Percentiles rank a stretch among this genome's conserved stretches.
These are phyloP conservation scores for Croton setiger DNA, from an alignment of 441 rosid genomes.

Conservation along the genomic window DNA sequence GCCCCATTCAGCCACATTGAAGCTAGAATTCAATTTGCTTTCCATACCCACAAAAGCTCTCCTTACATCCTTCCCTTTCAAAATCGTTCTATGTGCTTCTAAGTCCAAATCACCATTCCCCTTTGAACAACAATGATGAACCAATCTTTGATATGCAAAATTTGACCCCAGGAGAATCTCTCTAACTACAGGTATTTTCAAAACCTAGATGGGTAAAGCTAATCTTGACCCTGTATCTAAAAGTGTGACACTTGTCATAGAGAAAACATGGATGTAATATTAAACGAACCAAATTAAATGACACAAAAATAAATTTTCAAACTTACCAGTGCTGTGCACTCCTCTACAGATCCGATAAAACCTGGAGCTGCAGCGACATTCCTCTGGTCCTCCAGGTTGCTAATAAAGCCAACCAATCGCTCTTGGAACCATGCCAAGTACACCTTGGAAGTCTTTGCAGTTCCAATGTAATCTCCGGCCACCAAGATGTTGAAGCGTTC, in stretches of 20 bases:
- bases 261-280: too few relatives aligned
- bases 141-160: conserved; percentile 45
- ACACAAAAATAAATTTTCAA: too few relatives aligned
- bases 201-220: conserved; percentile 66
- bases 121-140: conserved; percentile 58
- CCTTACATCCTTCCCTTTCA: conserved; percentile 68
- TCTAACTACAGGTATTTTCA: conserved; percentile 53
- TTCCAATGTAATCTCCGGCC: too few relatives aligned
- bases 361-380: too few relatives aligned
- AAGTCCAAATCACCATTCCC: conserved; percentile 42
- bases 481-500: too few relatives aligned
- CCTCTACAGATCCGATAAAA: too few relatives aligned
- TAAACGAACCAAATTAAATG: too few relatives aligned
- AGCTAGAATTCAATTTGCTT: conserved; percentile 69
- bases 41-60: conserved; percentile 55
- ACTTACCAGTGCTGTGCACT: too few relatives aligned
- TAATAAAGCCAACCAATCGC: too few relatives aligned
- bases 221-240: conserved; percentile 60
- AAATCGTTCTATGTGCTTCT: conserved; percentile 65
- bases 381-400: too few relatives aligned
- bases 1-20: conserved; percentile 75
- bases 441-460: too few relatives aligned
- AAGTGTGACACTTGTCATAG: conserved; percentile 75
- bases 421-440: too few relatives aligned
- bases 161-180: conserved; percentile 54